These are phyloP conservation scores for Colletotrichum magnum DNA, from an alignment of 2,329 filamentous ascomycete genomes.

Conservation along the genomic window DNA sequence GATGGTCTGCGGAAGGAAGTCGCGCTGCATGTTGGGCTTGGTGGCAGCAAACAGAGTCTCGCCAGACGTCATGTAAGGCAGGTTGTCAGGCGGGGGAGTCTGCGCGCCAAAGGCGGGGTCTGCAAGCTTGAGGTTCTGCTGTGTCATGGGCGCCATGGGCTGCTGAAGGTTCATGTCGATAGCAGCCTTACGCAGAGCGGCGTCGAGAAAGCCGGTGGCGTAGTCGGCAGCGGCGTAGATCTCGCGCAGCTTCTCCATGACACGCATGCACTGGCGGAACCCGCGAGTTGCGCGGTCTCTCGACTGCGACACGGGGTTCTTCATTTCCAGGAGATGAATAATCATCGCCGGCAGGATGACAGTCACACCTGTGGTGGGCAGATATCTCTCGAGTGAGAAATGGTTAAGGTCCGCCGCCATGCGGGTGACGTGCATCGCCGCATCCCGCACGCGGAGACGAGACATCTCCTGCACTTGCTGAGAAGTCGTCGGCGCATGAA, in stretches of 20 bases:
- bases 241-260: constrained; percentile 88
- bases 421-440: constrained; percentile 86
- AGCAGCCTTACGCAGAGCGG: constrained; percentile 88
- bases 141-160: constrained; percentile 52
- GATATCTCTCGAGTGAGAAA: constrained; percentile 80
- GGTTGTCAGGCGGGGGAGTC: constrained; percentile 69
- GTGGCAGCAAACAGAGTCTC: constrained; percentile 52
- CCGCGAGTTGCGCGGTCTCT: constrained; percentile 82
- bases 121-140: constrained; percentile 46
- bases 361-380: constrained; percentile 92
- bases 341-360: constrained; percentile 94
- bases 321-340: constrained; percentile 93
- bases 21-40: constrained; percentile 37
- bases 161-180: constrained; percentile 71
- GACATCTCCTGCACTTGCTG: constrained; percentile 86
- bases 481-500: constrained; percentile 65
- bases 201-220: constrained; percentile 94
- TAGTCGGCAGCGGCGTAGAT: constrained; percentile 96
- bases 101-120: constrained; percentile 56
- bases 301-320: constrained; percentile 80
- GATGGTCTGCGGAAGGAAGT: constrained; percentile 53
- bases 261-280: constrained; percentile 93
- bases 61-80: constrained; percentile 58
- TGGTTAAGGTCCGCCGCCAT: constrained; percentile 84
- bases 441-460: constrained; percentile 84